These are phyloP conservation scores for Pseudohyphozyma bogoriensis DNA, from an alignment of 768 basidiomycete species.

Conservation along the genomic window DNA sequence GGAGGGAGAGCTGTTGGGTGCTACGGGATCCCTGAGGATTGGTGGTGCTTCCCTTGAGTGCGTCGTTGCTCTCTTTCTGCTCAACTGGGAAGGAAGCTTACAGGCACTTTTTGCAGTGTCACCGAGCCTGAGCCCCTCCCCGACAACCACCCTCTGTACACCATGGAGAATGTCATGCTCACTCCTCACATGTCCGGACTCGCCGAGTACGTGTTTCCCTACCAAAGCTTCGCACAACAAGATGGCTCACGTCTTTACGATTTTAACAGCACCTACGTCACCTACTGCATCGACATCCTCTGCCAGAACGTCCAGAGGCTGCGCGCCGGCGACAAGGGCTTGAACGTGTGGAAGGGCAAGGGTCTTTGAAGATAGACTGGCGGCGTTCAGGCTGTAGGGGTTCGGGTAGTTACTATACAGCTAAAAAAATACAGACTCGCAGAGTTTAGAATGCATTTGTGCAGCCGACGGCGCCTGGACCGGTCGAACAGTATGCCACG, in stretches of 20 bases:
- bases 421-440: too few relatives aligned
- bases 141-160: conserved; percentile 35
- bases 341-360: background rate
- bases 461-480: too few relatives aligned
- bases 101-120: conserved; percentile 21
- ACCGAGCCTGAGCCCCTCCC: conserved; percentile 40
- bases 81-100: background rate
- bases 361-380: background rate
- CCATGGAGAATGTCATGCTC: conserved; percentile 36
- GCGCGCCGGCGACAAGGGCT: background rate
- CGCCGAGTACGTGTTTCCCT: conserved; percentile 9
- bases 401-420: background rate
- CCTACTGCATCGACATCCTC: background rate
- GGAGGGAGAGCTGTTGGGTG: background rate
- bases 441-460: too few relatives aligned
- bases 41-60: conserved; percentile 1
- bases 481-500: too few relatives aligned
- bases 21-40: conserved; percentile 1
- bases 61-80: background rate
- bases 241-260: background rate
- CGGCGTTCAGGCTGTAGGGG: background rate
- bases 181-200: conserved; percentile 38
- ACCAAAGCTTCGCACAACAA: too few relatives aligned
- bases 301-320: background rate
- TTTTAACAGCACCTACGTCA: background rate